phyloP scores from a whole-genome alignment of 192 early-diverging fungal species.

The Backusella psychrophila region DNA sequence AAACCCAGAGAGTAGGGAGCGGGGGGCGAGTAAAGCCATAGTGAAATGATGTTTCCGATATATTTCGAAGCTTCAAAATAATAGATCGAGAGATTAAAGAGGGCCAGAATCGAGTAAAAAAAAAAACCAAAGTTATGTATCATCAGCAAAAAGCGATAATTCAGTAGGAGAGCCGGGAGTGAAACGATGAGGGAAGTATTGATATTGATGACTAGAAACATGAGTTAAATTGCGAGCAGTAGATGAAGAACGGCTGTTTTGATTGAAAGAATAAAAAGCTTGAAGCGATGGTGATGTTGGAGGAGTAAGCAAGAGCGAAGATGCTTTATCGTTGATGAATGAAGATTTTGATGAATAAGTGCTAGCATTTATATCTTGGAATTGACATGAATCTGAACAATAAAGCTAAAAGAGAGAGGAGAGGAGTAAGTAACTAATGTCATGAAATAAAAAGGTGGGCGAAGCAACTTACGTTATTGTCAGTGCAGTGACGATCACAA shows the following conservation, averaged over 20 bases:
- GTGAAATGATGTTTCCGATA: background rate
- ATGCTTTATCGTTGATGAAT: background rate
- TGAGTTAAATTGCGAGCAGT: background rate
- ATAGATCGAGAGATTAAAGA: background rate
- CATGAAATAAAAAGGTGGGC: background rate
- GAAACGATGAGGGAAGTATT: conserved; percentile 4
- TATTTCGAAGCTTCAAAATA: background rate
- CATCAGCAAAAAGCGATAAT: background rate
- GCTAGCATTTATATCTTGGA: background rate
- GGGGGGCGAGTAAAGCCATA: background rate
- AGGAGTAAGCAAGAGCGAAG: background rate
- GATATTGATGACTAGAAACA: background rate
- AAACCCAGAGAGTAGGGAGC: background rate
- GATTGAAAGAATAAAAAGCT: background rate
- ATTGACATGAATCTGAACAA: conserved; percentile 5
- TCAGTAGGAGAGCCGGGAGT: conserved; percentile 6
- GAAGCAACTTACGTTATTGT: background rate
- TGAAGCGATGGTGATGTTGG: background rate
- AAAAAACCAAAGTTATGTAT: background rate
- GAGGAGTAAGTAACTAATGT: background rate
- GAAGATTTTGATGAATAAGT: background rate
- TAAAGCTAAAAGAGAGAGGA: background rate
- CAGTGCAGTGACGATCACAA: conserved; percentile 2
- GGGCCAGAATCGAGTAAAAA: background rate
- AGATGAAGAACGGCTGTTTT: background rate